Percentiles rank a stretch among this genome's conserved stretches.
Conservation (phyloP, 176 grass and related monocot species). For the Oryza longistaminata region DNA sequence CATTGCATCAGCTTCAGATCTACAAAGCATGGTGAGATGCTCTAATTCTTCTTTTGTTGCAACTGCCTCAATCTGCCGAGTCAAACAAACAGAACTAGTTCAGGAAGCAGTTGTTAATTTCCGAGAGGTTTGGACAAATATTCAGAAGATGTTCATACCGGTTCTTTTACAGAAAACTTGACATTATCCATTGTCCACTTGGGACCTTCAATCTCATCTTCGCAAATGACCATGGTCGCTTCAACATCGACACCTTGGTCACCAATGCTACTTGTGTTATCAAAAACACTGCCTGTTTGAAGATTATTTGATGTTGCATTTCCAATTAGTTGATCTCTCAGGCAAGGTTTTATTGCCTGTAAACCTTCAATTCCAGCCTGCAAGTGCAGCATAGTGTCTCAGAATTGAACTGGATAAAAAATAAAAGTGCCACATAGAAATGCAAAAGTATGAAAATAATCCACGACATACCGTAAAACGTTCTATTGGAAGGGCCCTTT, state of each 20-base stretch:
- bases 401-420: constrained; percentile 19
- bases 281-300: constrained; percentile 29
- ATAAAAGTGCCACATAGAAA: constrained; percentile 21
- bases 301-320: constrained; percentile 45
- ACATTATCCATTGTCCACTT: constrained; percentile 92
- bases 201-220: constrained; percentile 66
- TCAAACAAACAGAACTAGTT: constrained; percentile 34
- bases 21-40: constrained; percentile 77
- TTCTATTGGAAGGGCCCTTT: constrained; percentile 73
- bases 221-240: constrained; percentile 58
- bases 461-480: constrained; percentile 62
- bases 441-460: neutral
- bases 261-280: constrained; percentile 36
- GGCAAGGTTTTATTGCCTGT: constrained; percentile 83
- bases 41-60: constrained; percentile 94
- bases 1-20: constrained; percentile 91
- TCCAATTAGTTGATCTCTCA: constrained; percentile 42
- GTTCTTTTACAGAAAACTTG: constrained; percentile 95
- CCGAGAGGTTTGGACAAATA: constrained; percentile 21
- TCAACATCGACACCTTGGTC: constrained; percentile 84
- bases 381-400: constrained; percentile 31
- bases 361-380: constrained; percentile 90
- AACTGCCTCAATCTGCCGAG: constrained; percentile 76
- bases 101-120: constrained; percentile 27
- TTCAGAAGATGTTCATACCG: constrained; percentile 50